Conservation (phyloP, 805 yeast species). For the Pichia deserticola region DNA sequence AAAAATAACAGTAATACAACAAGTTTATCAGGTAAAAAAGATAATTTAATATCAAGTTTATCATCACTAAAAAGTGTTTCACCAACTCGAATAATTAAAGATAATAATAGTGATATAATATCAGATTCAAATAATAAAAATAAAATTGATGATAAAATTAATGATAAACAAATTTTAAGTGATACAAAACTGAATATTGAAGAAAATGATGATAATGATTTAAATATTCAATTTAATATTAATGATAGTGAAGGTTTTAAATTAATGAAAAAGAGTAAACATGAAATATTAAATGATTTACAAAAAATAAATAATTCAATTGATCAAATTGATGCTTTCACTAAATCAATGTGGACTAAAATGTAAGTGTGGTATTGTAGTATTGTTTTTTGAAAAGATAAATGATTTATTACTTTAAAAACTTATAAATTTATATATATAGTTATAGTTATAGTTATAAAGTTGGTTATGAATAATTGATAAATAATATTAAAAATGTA, state of each 20-base stretch:
- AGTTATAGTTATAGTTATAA: no score
- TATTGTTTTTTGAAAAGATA: no score
- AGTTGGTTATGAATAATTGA: no score
- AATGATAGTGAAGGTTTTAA: slow-evolving; percentile 42
- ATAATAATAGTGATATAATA: background rate
- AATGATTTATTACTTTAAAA: no score
- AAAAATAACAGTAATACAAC: background rate
- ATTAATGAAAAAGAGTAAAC: slow-evolving; percentile 42
- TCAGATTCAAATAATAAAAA: background rate
- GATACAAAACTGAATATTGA: background rate
- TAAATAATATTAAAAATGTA: no score
- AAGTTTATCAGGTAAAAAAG: background rate
- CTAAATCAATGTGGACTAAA: slow-evolving; percentile 36
- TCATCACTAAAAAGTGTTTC: background rate
- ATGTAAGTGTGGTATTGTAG: slow-evolving; percentile 6
- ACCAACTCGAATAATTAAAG: background rate
- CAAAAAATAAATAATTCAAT: slow-evolving; percentile 47
- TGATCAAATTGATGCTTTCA: slow-evolving; percentile 37
- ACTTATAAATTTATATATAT: no score
- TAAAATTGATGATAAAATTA: background rate
- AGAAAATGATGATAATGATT: background rate
- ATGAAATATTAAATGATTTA: slow-evolving; percentile 40
- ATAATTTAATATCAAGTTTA: background rate
- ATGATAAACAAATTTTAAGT: background rate
- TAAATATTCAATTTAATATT: slow-evolving; percentile 14